Evolutionary conservation across 1,139 yeast genomes (phyloP).

Genomic region (Blastobotrys buckinghamii): DNA sequence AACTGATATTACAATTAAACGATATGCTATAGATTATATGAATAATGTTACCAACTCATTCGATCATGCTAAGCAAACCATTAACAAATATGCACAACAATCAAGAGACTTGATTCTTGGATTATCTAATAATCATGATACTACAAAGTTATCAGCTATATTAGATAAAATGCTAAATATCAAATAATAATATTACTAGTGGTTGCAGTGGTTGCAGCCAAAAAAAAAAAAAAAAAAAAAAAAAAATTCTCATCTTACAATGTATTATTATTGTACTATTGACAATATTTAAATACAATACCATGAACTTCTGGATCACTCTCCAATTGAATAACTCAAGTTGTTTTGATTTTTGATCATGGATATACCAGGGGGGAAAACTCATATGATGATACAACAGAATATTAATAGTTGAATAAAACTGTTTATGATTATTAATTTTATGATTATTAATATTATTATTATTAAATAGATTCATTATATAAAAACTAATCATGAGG

Average conservation of each 20-base stretch:
- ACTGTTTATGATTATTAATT: too few species aligned
- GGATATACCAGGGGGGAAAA: too few species aligned
- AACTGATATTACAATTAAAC: constrained; percentile 40
- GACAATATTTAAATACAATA: too few species aligned
- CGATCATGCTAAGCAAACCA: constrained; percentile 30
- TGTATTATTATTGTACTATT: too few species aligned
- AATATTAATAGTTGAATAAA: too few species aligned
- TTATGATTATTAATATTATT: neutral
- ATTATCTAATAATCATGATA: constrained; percentile 13
- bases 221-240: too few species aligned
- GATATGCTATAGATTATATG: constrained; percentile 45
- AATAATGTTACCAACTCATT: constrained; percentile 40
- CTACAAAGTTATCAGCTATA: constrained; percentile 15
- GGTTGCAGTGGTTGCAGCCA: too few species aligned
- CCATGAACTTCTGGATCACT: too few species aligned
- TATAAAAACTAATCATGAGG: constrained; percentile 1
- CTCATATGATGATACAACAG: too few species aligned
- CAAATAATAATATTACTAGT: neutral
- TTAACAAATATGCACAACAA: constrained; percentile 18
- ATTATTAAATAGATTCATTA: neutral
- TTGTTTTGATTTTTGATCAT: too few species aligned
- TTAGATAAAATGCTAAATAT: constrained; percentile 16
- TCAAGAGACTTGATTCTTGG: constrained; percentile 19
- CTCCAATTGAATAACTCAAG: too few species aligned
- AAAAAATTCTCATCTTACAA: too few species aligned